Conservation (phyloP, 495 filamentous ascomycete genomes). For the Lasiosphaeria hispida region DNA sequence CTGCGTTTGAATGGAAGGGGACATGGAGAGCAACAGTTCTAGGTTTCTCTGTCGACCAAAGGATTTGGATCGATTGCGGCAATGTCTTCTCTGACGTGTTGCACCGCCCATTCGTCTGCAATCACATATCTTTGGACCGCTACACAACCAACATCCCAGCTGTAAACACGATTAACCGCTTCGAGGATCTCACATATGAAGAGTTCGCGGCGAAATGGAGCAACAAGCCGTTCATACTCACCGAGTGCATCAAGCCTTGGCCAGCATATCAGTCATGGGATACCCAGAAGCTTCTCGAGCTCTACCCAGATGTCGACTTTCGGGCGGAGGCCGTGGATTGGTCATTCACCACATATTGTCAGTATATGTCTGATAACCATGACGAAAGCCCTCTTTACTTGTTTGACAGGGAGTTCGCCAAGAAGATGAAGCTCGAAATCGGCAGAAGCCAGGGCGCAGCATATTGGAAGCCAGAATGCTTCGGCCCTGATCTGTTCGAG, state of each 20-base stretch:
- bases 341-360: constrained; percentile 72
- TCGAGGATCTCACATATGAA: constrained; percentile 64
- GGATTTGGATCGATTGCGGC: constrained; percentile 61
- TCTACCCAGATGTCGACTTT: constrained; percentile 68
- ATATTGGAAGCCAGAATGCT: constrained; percentile 85
- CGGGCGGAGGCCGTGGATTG: constrained; percentile 94
- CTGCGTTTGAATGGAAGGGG: constrained; percentile 69
- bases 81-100: constrained; percentile 89
- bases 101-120: constrained; percentile 88
- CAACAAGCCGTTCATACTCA: constrained; percentile 83
- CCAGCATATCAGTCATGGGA: constrained; percentile 76
- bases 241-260: constrained; percentile 79
- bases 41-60: constrained; percentile 50
- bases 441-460: constrained; percentile 53
- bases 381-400: constrained; percentile 94
- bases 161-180: constrained; percentile 67
- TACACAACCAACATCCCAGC: constrained; percentile 70
- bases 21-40: constrained; percentile 85
- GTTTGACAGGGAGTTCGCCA: constrained; percentile 82
- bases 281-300: constrained; percentile 56
- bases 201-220: constrained; percentile 78
- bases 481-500: constrained; percentile 84
- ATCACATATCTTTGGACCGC: constrained; percentile 63
- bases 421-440: constrained; percentile 75
- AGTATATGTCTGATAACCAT: constrained; percentile 77